Evolutionary conservation across 2,329 filamentous ascomycete genomes (phyloP).

Genomic region (Botrytis byssoidea): DNA sequence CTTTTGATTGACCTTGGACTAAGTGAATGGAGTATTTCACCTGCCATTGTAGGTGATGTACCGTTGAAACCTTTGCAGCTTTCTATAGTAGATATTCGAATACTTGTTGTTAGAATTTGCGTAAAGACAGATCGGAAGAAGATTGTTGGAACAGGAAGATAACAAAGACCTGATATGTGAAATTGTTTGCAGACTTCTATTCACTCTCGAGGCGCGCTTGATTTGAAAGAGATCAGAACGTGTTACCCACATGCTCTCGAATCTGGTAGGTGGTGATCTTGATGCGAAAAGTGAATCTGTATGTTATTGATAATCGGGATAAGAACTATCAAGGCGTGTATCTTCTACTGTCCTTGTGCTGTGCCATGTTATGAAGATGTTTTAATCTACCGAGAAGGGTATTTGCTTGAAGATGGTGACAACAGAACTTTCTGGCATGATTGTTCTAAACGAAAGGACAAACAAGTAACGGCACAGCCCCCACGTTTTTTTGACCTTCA

Average conservation of each 20-base stretch:
- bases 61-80: neutral
- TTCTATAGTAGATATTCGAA: neutral
- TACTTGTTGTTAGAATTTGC: neutral
- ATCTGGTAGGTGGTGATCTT: neutral
- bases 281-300: conserved; percentile 5
- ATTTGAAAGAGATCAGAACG: neutral
- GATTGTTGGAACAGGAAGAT: neutral
- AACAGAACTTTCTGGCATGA: neutral
- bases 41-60: neutral
- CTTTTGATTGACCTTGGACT: neutral
- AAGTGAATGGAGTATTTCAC: conserved; percentile 1
- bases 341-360: neutral
- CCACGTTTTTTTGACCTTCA: neutral
- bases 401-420: neutral
- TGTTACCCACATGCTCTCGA: neutral
- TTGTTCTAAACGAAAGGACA: neutral
- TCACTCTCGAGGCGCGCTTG: conserved; percentile 1
- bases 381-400: neutral
- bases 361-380: neutral
- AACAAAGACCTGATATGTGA: neutral
- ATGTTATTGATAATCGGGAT: neutral
- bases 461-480: neutral
- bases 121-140: neutral
- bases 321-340: neutral
- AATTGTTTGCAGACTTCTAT: neutral